These are phyloP conservation scores for Mortierella sp. DNA, from an alignment of 371 early-diverging fungal species.

Conservation along the genomic window DNA sequence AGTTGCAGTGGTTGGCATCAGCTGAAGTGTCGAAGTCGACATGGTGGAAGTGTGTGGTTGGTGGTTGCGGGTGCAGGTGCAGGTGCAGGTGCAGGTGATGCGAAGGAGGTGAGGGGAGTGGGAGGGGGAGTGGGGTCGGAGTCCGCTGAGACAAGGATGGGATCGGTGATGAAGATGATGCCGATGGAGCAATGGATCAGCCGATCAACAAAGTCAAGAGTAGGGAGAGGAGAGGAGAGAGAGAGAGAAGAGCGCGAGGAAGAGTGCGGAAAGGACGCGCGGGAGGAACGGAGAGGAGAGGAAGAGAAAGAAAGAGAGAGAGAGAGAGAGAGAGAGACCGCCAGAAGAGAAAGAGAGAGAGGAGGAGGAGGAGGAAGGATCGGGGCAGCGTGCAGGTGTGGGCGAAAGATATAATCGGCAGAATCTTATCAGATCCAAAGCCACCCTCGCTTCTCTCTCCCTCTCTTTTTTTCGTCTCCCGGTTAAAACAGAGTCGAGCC, in stretches of 20 bases:
- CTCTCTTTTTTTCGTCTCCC: not conserved
- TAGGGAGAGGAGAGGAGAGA: conserved; percentile 1
- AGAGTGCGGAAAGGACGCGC: conserved; percentile 3
- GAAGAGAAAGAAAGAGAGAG: not conserved
- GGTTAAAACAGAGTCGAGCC: not conserved
- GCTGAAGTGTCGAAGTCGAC: conserved; percentile 20
- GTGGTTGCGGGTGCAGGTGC: not conserved
- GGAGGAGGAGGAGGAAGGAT: not conserved
- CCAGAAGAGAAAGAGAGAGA: not conserved
- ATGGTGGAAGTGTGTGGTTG: not conserved
- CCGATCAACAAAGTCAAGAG: not conserved
- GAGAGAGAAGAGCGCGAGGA: not conserved
- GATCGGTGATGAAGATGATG: too few species aligned
- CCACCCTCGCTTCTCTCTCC: not conserved
- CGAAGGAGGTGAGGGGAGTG: not conserved
- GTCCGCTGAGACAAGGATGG: too few species aligned
- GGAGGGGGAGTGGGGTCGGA: not conserved
- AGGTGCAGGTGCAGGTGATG: too few species aligned
- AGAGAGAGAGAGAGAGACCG: too few species aligned
- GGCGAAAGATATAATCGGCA: not conserved
- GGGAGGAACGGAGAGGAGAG: not conserved
- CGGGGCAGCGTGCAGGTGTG: not conserved
- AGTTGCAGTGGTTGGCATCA: conserved; percentile 13
- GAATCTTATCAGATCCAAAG: conserved; percentile 45
- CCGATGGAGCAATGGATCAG: too few species aligned